Conservation (phyloP, 192 early-diverging fungal species). For the Coemansia sp. region DNA sequence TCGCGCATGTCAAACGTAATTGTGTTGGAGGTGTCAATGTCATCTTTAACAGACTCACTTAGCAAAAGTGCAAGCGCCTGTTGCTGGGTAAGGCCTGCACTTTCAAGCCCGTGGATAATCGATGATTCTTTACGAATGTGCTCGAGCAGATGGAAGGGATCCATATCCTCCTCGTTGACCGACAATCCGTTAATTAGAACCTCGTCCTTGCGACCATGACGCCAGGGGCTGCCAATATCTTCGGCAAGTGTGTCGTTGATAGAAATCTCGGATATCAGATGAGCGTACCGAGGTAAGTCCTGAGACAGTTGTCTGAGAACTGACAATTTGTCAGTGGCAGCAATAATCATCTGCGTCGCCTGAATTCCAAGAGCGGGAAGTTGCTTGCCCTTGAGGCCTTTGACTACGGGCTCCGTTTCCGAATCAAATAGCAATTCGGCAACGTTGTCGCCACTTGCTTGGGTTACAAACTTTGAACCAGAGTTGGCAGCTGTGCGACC, state of each 20-base stretch:
- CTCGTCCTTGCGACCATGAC: slow-evolving; percentile 12
- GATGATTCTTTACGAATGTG: slow-evolving; percentile 58
- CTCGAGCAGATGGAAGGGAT: slow-evolving; percentile 67
- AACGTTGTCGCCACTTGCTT: slow-evolving; percentile 66
- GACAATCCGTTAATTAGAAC: slow-evolving; percentile 68
- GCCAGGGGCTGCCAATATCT: slow-evolving; percentile 39
- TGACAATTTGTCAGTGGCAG: slow-evolving; percentile 59
- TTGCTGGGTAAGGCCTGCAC: slow-evolving; percentile 31
- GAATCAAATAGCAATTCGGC: slow-evolving; percentile 81
- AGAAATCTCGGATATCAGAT: slow-evolving; percentile 60
- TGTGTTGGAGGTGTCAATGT: slow-evolving; percentile 9
- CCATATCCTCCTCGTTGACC: slow-evolving; percentile 55
- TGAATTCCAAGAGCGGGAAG: slow-evolving; percentile 63
- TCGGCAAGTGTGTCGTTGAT: slow-evolving; percentile 52
- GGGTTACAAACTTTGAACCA: not conserved
- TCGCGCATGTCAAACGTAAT: slow-evolving; percentile 79
- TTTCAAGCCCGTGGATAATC: slow-evolving; percentile 51
- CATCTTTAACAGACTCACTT: not conserved
- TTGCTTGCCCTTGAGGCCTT: slow-evolving; percentile 63
- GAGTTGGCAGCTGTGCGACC: not conserved
- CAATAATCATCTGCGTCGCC: slow-evolving; percentile 69
- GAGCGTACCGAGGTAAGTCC: slow-evolving; percentile 88
- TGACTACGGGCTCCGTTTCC: slow-evolving; percentile 86
- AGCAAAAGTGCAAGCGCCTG: slow-evolving; percentile 35
- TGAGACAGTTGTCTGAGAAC: slow-evolving; percentile 70